These are phyloP conservation scores for Bidens hawaiensis DNA, from an alignment of 140 eudicot species.

Conservation along the genomic window DNA sequence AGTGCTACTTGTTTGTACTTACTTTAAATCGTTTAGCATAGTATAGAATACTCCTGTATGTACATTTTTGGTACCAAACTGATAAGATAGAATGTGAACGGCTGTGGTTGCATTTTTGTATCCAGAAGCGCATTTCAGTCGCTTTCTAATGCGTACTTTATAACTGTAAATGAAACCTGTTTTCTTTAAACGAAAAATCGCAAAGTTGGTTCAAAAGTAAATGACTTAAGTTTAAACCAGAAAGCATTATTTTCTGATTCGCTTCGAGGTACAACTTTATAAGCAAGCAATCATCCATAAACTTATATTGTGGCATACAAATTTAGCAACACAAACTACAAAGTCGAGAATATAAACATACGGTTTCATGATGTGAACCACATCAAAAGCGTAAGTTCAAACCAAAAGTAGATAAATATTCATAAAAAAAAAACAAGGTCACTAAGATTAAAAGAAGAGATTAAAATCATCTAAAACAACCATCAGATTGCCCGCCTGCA, in stretches of 20 bases:
- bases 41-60: conserved; percentile 6
- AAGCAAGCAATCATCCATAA: background rate
- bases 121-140: conserved; percentile 11
- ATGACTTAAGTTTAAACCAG: background rate
- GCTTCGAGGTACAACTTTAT: background rate
- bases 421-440: conserved; percentile 1
- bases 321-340: background rate
- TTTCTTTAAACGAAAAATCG: background rate
- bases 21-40: background rate
- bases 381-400: background rate
- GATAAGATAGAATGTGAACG: conserved; percentile 25
- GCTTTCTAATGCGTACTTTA: background rate
- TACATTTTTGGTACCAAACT: conserved; percentile 18
- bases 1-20: no score
- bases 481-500: conserved; percentile 1
- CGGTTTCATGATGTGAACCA: background rate
- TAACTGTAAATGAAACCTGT: background rate
- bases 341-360: background rate
- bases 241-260: background rate
- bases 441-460: background rate
- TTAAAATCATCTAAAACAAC: background rate
- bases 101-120: conserved; percentile 20
- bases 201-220: background rate
- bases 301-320: background rate
- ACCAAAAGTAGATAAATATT: background rate